These are phyloP conservation scores for Monilinia fructigena DNA, from an alignment of 2,329 filamentous ascomycete species.

Conservation along the genomic window DNA sequence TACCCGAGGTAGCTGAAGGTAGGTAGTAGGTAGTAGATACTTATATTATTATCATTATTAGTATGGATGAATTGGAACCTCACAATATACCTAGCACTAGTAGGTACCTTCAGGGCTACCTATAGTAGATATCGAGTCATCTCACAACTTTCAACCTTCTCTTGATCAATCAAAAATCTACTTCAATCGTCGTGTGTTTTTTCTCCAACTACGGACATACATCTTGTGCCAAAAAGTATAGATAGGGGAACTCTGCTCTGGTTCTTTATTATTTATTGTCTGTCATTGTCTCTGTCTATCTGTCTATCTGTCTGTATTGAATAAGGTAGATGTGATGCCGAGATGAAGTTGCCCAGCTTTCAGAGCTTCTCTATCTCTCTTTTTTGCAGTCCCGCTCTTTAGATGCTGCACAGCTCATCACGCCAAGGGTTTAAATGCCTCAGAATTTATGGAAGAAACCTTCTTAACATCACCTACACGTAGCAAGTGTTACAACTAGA, in stretches of 20 bases:
- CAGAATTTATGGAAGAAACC: background rate
- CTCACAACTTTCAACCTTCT: background rate
- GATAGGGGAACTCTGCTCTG: background rate
- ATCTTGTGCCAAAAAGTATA: background rate
- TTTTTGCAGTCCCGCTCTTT: too few species aligned
- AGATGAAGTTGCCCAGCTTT: too few species aligned
- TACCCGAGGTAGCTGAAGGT: too few species aligned
- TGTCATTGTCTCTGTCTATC: too few species aligned
- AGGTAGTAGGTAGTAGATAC: too few species aligned
- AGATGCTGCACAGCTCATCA: background rate
- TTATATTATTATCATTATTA: too few species aligned
- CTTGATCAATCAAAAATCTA: background rate
- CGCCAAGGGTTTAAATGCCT: background rate
- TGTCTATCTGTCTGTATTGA: too few species aligned
- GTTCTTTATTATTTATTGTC: too few species aligned
- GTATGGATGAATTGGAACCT: background rate
- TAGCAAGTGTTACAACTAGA: constrained; percentile 2
- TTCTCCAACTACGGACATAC: background rate
- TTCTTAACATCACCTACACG: background rate
- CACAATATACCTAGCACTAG: background rate
- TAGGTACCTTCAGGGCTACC: too few species aligned
- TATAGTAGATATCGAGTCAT: too few species aligned
- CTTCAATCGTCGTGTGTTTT: background rate
- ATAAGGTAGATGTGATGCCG: too few species aligned
- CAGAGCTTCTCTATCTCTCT: too few species aligned